phyloP scores from a whole-genome alignment of 768 basidiomycete genomes.

The Suillus ampliporus region DNA sequence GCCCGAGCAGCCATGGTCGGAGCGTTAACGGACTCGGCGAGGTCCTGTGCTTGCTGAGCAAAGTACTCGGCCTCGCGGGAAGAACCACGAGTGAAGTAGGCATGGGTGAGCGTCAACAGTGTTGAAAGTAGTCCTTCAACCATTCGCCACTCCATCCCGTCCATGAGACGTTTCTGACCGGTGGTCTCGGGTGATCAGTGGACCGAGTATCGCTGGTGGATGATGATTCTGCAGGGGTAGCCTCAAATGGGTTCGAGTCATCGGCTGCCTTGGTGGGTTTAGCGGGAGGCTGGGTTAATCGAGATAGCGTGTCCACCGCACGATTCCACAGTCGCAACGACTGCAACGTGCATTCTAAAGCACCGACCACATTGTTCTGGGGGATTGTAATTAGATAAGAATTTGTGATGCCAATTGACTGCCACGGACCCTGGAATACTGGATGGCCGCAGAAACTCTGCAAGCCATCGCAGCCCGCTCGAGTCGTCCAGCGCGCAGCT shows the following conservation, averaged over 20 bases:
- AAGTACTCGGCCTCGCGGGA: slow-evolving; percentile 87
- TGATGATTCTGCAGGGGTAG: slow-evolving; percentile 30
- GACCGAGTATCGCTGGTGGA: slow-evolving; percentile 47
- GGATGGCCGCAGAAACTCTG: slow-evolving; percentile 69
- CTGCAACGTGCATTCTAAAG: slow-evolving; percentile 65
- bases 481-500: slow-evolving; percentile 59
- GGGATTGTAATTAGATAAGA: slow-evolving; percentile 1
- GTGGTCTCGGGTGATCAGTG: slow-evolving; percentile 30
- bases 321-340: slow-evolving; percentile 83
- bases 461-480: slow-evolving; percentile 79
- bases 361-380: slow-evolving; percentile 65
- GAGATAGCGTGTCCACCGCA: slow-evolving; percentile 69
- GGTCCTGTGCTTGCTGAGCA: slow-evolving; percentile 72
- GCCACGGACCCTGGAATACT: slow-evolving; percentile 62
- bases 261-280: slow-evolving; percentile 34
- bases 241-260: slow-evolving; percentile 61
- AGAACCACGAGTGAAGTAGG: slow-evolving; percentile 78
- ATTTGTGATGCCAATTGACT: background rate
- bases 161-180: slow-evolving; percentile 39
- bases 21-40: slow-evolving; percentile 72
- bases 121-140: slow-evolving; percentile 72
- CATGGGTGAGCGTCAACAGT: slow-evolving; percentile 65
- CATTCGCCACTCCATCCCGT: slow-evolving; percentile 76
- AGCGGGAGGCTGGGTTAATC: slow-evolving; percentile 51
- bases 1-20: slow-evolving; percentile 71